Conservation (phyloP, 495 filamentous ascomycete species). For the Daldinia vernicosa region DNA sequence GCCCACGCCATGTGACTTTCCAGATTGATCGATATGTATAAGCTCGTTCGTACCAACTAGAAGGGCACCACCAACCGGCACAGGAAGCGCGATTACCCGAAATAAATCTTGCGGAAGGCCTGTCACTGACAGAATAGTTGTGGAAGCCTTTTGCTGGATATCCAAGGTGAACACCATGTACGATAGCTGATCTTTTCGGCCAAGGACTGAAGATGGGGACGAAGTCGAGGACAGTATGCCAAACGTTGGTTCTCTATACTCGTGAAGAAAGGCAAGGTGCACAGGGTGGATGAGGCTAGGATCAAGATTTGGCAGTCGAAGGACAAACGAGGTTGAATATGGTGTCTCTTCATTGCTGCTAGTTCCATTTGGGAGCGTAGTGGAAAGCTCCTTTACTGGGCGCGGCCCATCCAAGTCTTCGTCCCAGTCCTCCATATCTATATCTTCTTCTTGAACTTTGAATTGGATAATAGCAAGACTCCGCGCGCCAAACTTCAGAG, state of each 20-base stretch:
- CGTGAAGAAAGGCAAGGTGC: slow-evolving; percentile 91
- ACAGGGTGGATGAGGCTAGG: slow-evolving; percentile 85
- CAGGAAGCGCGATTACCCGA: slow-evolving; percentile 81
- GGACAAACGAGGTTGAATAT: slow-evolving; percentile 89
- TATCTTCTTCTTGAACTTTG: slow-evolving; percentile 87
- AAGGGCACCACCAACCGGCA: slow-evolving; percentile 86
- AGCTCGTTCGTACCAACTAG: slow-evolving; percentile 89
- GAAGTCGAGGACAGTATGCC: slow-evolving; percentile 84
- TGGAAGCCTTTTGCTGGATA: slow-evolving; percentile 91
- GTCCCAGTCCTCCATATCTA: slow-evolving; percentile 87
- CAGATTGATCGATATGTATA: slow-evolving; percentile 95
- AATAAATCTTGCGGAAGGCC: slow-evolving; percentile 90
- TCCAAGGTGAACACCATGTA: slow-evolving; percentile 97
- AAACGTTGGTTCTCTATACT: slow-evolving; percentile 97
- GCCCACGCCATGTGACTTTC: slow-evolving; percentile 91
- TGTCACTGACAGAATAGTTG: slow-evolving; percentile 84
- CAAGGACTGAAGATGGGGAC: slow-evolving; percentile 75
- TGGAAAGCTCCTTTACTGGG: slow-evolving; percentile 54
- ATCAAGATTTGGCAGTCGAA: slow-evolving; percentile 86
- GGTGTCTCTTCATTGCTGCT: slow-evolving; percentile 71
- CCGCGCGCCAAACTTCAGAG: slow-evolving; percentile 86
- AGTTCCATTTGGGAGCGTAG: slow-evolving; percentile 63
- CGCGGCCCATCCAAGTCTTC: slow-evolving; percentile 73
- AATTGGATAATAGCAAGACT: slow-evolving; percentile 96
- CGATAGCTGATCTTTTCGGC: slow-evolving; percentile 82